These are phyloP conservation scores for Grigorovia transvaalensis DNA, from an alignment of 805 yeast species.

Conservation along the genomic window DNA sequence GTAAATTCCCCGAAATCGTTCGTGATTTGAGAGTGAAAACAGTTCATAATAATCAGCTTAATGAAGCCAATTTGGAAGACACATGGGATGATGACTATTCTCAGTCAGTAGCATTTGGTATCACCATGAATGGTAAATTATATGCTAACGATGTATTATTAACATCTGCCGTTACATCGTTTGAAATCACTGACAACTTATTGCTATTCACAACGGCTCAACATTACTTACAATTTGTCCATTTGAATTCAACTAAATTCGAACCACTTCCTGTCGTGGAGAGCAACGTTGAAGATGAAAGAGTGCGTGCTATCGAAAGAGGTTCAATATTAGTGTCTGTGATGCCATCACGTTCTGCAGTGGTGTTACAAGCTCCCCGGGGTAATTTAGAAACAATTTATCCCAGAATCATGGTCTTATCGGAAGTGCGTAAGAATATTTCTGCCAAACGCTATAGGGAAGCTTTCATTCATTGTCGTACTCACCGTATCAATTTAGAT, in stretches of 20 bases:
- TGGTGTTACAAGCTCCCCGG: constrained; percentile 86
- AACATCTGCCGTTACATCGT: constrained; percentile 71
- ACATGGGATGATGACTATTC: constrained; percentile 24
- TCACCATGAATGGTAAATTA: constrained; percentile 65
- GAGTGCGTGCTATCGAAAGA: constrained; percentile 80
- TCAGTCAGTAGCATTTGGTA: constrained; percentile 49
- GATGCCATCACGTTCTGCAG: constrained; percentile 73
- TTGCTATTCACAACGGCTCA: constrained; percentile 82
- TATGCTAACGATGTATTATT: constrained; percentile 51
- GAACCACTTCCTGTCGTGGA: constrained; percentile 33
- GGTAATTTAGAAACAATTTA: constrained; percentile 91
- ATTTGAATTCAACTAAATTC: constrained; percentile 39
- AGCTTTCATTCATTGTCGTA: constrained; percentile 80
- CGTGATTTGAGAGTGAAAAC: constrained; percentile 43
- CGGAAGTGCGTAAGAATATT: constrained; percentile 69
- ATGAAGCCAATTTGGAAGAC: constrained; percentile 19
- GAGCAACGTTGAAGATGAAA: constrained; percentile 50
- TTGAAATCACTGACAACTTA: constrained; percentile 60
- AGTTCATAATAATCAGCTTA: constrained; percentile 15
- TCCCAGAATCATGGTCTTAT: constrained; percentile 85
- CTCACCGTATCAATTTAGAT: constrained; percentile 86
- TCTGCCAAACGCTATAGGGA: constrained; percentile 43
- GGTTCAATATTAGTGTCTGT: constrained; percentile 78
- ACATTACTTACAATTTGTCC: constrained; percentile 71
- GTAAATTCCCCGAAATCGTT: constrained; percentile 62